Evolutionary conservation across 257 asterid species (phyloP), one percentile per base, ranked within the genome.

Genomic region (Paulownia fortunei): DNA sequence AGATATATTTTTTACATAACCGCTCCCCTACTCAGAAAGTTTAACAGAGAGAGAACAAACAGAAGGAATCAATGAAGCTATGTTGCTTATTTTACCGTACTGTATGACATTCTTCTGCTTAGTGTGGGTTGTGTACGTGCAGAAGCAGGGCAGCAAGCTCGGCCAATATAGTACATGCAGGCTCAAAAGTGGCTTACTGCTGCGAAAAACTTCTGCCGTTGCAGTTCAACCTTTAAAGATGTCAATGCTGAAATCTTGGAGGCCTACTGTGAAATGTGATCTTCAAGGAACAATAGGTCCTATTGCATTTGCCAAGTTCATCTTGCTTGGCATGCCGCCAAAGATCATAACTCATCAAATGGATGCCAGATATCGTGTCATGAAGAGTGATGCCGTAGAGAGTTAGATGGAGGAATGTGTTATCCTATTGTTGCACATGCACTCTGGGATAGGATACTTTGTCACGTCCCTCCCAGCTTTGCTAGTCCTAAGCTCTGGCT

Each of bases 401-500:
- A 72, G 52, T 80, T 81, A 85, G 32, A 61, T 4, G 5, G 87
- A 51, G 5, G 86, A 42, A 61, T 44, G 77, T 11, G 68, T 52
- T 27, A 7, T 74, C 6, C 84, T 83, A 16, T 32, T 67, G 47
- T 90, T 92, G 92, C 97, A 90, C 97, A 94, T 94, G 71, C 97
- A 94, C 81, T 89, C 97, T 0, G 96, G 96, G 69, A 92, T 69
- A 37, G 98, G 97, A 70, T 92, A 94, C 84, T 92, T 94, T 3
- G 98, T 94, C 59, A 92, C 95, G 49, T 88, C 97, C 82, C 95
- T 85, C 69, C 93, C 93, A 5, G 79, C 61, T 79, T 89, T 90
- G 84, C 83, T 86, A 10, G 87, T 87, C 83, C 97, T 86, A 51
- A 90, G 79, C 83, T 83, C 94, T 0, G 97, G 98, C 84, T 92